Percentiles rank a stretch among this genome's conserved stretches.
These are phyloP conservation scores for Dendrobium nobile DNA, from an alignment of 106 monocot species.

Conservation along the genomic window DNA sequence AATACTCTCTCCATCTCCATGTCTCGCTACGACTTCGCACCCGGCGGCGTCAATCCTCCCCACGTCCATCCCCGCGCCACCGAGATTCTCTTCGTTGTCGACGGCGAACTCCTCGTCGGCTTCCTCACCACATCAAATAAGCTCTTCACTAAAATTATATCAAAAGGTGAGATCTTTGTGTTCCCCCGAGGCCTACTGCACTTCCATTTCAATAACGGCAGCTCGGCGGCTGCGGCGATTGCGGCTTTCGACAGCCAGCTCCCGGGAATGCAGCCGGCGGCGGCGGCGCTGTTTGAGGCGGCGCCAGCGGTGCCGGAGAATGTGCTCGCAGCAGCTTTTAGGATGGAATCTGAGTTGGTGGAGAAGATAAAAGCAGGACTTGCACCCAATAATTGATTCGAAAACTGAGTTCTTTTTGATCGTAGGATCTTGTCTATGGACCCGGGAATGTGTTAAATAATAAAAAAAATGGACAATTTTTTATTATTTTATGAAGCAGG, in stretches of 20 bases:
- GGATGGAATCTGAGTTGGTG: not conserved
- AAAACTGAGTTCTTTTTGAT: too few species aligned
- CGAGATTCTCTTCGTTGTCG: constrained; percentile 2
- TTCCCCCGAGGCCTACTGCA: constrained; percentile 10
- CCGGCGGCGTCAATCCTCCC: not conserved
- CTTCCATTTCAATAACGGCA: not conserved
- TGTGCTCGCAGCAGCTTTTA: not conserved
- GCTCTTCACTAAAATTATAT: not conserved
- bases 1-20: constrained; percentile 8
- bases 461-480: too few species aligned
- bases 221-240: not conserved
- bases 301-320: not conserved
- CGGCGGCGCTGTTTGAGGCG: not conserved
- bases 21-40: not conserved
- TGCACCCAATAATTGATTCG: not conserved
- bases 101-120: not conserved
- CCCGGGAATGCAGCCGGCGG: not conserved
- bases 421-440: too few species aligned
- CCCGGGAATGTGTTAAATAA: not conserved
- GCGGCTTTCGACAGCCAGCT: not conserved
- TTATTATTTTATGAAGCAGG: too few species aligned
- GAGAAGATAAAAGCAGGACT: not conserved
- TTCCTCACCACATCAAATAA: not conserved
- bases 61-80: constrained; percentile 7
- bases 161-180: constrained; percentile 2